Evolutionary conservation across 495 filamentous ascomycete genomes (phyloP).

Genomic region (Podospora sp.): DNA sequence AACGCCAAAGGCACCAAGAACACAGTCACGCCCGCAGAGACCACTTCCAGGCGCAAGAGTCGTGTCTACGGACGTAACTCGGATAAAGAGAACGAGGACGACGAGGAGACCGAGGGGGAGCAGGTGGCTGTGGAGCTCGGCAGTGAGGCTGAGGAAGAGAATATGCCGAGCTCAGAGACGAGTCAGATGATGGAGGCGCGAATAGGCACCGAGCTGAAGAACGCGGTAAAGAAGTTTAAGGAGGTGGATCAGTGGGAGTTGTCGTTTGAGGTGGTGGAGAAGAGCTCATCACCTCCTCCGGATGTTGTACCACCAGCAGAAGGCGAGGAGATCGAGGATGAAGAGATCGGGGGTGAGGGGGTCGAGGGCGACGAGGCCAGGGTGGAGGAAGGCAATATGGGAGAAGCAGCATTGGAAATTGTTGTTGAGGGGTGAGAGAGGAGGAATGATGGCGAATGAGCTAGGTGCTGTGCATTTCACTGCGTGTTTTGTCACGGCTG

Average conservation of each 20-base stretch:
- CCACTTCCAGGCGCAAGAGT: neutral
- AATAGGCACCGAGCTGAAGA: slow-evolving; percentile 46
- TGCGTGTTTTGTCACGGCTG: too few species aligned
- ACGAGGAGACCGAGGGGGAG: slow-evolving; percentile 5
- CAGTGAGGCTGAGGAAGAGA: slow-evolving; percentile 14
- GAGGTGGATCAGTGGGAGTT: slow-evolving; percentile 55
- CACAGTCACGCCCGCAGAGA: slow-evolving; percentile 33
- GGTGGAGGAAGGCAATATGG: neutral
- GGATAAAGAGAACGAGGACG: slow-evolving; percentile 49
- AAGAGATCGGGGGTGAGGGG: neutral
- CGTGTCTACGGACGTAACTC: slow-evolving; percentile 25
- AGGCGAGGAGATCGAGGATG: neutral
- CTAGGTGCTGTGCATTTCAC: too few species aligned
- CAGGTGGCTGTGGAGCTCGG: slow-evolving; percentile 26
- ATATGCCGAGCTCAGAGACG: slow-evolving; percentile 21
- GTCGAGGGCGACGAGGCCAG: neutral
- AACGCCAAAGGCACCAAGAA: slow-evolving; percentile 14
- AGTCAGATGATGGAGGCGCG: slow-evolving; percentile 36
- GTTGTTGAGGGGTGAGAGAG: neutral
- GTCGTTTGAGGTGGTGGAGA: slow-evolving; percentile 48
- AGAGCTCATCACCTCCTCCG: slow-evolving; percentile 38
- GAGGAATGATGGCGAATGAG: too few species aligned
- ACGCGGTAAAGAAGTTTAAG: slow-evolving; percentile 52
- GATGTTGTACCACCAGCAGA: slow-evolving; percentile 36
- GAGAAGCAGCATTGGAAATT: neutral